Base-by-base conservation (phyloP, 1,284 basidiomycete species). In the Quambalaria eucalypti region DNA sequence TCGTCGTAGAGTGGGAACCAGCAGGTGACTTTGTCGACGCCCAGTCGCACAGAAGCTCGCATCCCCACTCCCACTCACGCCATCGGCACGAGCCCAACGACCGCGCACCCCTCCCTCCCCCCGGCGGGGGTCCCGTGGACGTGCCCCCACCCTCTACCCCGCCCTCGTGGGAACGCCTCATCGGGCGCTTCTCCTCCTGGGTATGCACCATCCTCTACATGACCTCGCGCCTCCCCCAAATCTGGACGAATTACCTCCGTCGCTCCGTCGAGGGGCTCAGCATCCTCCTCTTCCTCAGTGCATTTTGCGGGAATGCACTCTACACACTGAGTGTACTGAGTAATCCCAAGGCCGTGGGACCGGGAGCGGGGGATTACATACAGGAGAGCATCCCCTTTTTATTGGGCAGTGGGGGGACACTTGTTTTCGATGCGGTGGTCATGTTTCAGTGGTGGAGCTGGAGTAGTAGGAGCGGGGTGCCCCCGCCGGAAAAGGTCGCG, bases 211-310 rank as follows among this genome's bases (percentile, higher is more conserved):
- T 76, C 19, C 64, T 73, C 19, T 76, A 76, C 60, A 65, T 73
- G 57, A 74, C 74, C 4, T 72, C 71, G 14, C 67, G 74, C 29
- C 61, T 76, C 21, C 74, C 74, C 1, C 74, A 76, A 51, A 72
- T 76, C 33, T 76, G 69, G 69, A 59, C 65, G 19, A 76, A 76
- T 50, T 61, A 67, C 54, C 54, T 58, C 19, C 61, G 71, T 2
- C 55, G 60, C 21, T 70, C 67, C 2, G 71, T 76, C 1, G 65
- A 59, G 6, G 74, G 74, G 0, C 57, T 76, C 7, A 64, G 62
- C 5, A 61, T 74, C 40, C 53, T 73, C 0, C 69, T 76, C 25
- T 73, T 76, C 57, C 51, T 76, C 9, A 53, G 66, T 1, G 73
- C 72, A 1, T 74, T 73, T 30, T 23, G 62, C 1, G 73, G 70